A percentile compares a stretch with the other conserved stretches of the same genome.
These are phyloP conservation scores for Sugiyamaella grinbergsii DNA, from an alignment of 1,139 yeast species.

Conservation along the genomic window DNA sequence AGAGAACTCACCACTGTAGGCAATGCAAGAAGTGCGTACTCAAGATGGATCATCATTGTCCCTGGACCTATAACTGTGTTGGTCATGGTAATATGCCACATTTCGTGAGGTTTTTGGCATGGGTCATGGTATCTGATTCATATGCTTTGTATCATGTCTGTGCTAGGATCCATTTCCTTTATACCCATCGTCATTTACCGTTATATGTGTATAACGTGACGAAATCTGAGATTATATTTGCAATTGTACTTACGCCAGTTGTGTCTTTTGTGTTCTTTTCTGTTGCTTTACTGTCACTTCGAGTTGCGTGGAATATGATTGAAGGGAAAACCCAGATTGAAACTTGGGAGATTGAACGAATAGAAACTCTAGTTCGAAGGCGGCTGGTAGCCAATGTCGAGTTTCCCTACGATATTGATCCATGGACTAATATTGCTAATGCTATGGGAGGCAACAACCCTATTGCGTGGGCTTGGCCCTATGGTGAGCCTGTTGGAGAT, in stretches of 20 bases:
- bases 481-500: slow-evolving; percentile 58
- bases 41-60: slow-evolving; percentile 85
- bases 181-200: slow-evolving; percentile 59
- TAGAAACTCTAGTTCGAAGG: slow-evolving; percentile 62
- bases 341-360: slow-evolving; percentile 85
- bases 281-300: slow-evolving; percentile 57
- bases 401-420: slow-evolving; percentile 79
- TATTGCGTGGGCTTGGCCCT: slow-evolving; percentile 65
- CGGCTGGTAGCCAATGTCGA: slow-evolving; percentile 37
- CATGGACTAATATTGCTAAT: slow-evolving; percentile 53
- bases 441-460: slow-evolving; percentile 43
- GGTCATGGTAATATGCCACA: slow-evolving; percentile 81
- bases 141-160: slow-evolving; percentile 51
- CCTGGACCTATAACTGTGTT: slow-evolving; percentile 86
- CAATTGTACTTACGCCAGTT: slow-evolving; percentile 58
- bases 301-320: slow-evolving; percentile 60
- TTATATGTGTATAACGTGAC: slow-evolving; percentile 42
- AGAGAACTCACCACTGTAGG: slow-evolving; percentile 78
- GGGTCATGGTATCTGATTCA: slow-evolving; percentile 63
- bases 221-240: slow-evolving; percentile 56
- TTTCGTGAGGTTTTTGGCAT: slow-evolving; percentile 71
- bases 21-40: slow-evolving; percentile 57
- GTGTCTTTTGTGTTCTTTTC: slow-evolving; percentile 61
- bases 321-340: slow-evolving; percentile 92
- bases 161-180: slow-evolving; percentile 50